Evolutionary conservation across 2,329 filamentous ascomycete genomes (phyloP).

Genomic region (Rugonectria rugulosa): DNA sequence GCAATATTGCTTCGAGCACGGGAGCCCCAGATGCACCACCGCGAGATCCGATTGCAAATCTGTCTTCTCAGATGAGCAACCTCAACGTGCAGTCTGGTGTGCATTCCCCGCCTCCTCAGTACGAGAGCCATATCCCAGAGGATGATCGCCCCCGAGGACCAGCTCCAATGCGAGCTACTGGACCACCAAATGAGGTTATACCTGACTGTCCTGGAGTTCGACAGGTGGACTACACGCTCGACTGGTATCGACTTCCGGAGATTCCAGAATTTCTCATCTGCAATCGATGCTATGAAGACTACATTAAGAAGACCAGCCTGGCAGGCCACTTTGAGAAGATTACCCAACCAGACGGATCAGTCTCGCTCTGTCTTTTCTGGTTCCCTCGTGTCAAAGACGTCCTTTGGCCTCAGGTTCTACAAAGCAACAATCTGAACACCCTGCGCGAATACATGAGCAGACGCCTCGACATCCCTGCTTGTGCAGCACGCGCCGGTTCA

Average conservation of each 20-base stretch:
- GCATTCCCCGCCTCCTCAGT: not conserved
- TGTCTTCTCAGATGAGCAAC: conserved; percentile 29
- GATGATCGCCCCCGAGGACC: conserved; percentile 18
- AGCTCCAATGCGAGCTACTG: conserved; percentile 29
- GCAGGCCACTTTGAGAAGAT: conserved; percentile 40
- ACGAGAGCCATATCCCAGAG: fast-evolving
- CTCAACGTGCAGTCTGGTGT: conserved; percentile 19
- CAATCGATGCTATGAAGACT: conserved; percentile 50
- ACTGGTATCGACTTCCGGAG: conserved; percentile 43
- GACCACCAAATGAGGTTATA: conserved; percentile 32
- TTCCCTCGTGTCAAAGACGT: conserved; percentile 43
- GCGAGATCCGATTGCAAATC: conserved; percentile 13
- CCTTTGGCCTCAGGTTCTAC: conserved; percentile 44
- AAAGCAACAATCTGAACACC: conserved; percentile 33
- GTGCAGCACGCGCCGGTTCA: conserved; percentile 36
- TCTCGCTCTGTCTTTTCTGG: conserved; percentile 43
- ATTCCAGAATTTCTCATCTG: conserved; percentile 47
- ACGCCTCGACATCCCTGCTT: conserved; percentile 38
- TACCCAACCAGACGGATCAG: conserved; percentile 36
- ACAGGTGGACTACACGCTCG: conserved; percentile 38
- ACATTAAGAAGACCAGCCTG: conserved; percentile 44
- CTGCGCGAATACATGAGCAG: conserved; percentile 40
- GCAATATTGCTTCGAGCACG: not conserved
- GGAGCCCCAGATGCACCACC: not conserved
- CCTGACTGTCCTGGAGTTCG: conserved; percentile 41